Evolutionary conservation across 345 rosid species (phyloP).

Genomic region (Corchorus capsularis): DNA sequence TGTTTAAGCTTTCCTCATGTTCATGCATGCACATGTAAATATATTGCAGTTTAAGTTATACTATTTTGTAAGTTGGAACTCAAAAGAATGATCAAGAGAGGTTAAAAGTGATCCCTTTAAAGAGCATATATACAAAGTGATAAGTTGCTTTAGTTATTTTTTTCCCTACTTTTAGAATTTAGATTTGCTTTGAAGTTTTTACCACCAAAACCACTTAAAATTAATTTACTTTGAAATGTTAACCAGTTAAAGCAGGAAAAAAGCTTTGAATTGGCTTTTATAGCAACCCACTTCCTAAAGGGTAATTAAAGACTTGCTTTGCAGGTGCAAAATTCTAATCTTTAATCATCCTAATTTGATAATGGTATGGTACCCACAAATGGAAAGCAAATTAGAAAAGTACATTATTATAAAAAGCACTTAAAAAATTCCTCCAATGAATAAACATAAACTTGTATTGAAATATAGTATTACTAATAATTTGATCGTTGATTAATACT

Average conservation of each 20-base stretch:
- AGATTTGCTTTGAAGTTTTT: not conserved
- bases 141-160: not conserved
- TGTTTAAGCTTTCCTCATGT: too few relatives aligned
- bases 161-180: not conserved
- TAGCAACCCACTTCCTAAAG: constrained; percentile 7
- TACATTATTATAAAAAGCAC: not conserved
- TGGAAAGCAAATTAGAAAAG: not conserved
- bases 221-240: not conserved
- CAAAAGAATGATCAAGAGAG: not conserved
- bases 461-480: not conserved
- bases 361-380: not conserved
- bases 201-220: not conserved
- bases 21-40: not conserved
- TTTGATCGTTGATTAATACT: not conserved
- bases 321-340: not conserved
- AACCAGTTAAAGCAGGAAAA: not conserved
- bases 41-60: not conserved
- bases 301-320: not conserved
- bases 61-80: not conserved
- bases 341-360: constrained; percentile 2
- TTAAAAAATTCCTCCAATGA: not conserved
- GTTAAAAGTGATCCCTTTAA: not conserved
- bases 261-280: not conserved
- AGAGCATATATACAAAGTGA: not conserved
- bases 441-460: not conserved